Evolutionary conservation across 768 basidiomycete genomes (phyloP), one percentile per base, ranked within the genome.

Genomic region (Rubroboletus satanas): DNA sequence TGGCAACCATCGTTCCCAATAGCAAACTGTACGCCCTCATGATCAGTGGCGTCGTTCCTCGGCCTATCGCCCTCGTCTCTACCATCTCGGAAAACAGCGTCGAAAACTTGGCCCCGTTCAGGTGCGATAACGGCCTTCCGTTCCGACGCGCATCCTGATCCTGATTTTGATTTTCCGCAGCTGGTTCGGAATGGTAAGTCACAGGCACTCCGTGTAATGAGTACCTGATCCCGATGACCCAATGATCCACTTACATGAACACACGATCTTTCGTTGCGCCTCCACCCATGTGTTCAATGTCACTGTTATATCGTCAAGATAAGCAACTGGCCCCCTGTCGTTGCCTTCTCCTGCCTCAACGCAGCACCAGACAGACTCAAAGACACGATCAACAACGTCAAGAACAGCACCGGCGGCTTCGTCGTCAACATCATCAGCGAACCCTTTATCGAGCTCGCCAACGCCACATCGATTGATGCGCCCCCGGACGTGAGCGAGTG

Each of bases 361-460:
- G 14, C 45, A 3, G 55, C 55, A 6, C 58, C 61, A 9, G 62
- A 12, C n/a, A 33, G 59, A 7, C 36, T 62, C 33, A 74, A 75
- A 54, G 83, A 82, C 54, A 80, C 79, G 0, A 61, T 71, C 15
- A 54, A 60, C 26, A 83, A 83, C 60, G 29, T 61, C 48, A 77
- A 79, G 64, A 68, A 70, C 54, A 66, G 67, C 2, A 74, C 68
- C 5, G 43, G 44, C 6, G 78, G 75, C 39, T 84, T 83, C 65
- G 76, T 75, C 10, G 74, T 82, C 44, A 79, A 75, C 58, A 81
- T 82, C 62, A 82, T 85, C 61, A 80, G 79, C 52, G 80, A 83
- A 57, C 71, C 77, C 0, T 77, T 71, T 35, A 46, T 73, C 12
- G 73, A 76, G 45, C 60, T 67, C 14, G 78, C 76, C 12, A 75